Base-by-base conservation (phyloP, 352 stramenopile genomes). In the Thraustochytrium sp. region DNA sequence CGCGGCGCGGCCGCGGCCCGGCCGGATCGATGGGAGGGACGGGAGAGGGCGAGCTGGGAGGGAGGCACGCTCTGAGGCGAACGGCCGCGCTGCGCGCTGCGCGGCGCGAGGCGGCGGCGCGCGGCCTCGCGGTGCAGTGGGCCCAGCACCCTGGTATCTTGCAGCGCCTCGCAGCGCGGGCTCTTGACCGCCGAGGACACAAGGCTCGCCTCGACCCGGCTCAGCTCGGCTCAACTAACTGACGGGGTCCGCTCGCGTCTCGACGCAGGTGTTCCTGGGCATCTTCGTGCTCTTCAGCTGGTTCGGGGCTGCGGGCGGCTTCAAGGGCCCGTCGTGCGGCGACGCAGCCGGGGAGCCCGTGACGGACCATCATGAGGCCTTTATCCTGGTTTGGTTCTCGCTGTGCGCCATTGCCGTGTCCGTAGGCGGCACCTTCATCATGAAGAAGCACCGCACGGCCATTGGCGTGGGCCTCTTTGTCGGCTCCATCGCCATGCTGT, bases 291-390 rank as follows among this genome's bases (percentile, higher is more conserved):
- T 63, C 29, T 63, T 80, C 34, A 51, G 34, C 42, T 80, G 68
- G 68, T 63, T 80, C 21, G 68, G 68, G 9, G 46, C 68, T 8
- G 68, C 51, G 23, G 68, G 48, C 16, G 51, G 51, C 42, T 80
- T 80, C 42, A 48, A 46, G 37, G 42, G 26, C 31, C 68, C 68
- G 11, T 80, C 68, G 42, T 80, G 68, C 53, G 31, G 23, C n/a
- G 3, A 23, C n/a, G 49, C n/a, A n/a, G 51, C 29, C 13, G 37
- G 11, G 34, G 48, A 80, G 5, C 16, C 36, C 9, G 44, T 54
- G 4, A 75, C 40, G 5, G 68, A 80, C 49, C 68, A 80, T 31
- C 68, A 80, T 38, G 68, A 80, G 68, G 68, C 68, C n/a, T 80
- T 80, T 26, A 72, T 63, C 11, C 68, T 80, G 26, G 68, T 80